Conservation (phyloP, 805 yeast species). For the Candida silvicultrix region DNA sequence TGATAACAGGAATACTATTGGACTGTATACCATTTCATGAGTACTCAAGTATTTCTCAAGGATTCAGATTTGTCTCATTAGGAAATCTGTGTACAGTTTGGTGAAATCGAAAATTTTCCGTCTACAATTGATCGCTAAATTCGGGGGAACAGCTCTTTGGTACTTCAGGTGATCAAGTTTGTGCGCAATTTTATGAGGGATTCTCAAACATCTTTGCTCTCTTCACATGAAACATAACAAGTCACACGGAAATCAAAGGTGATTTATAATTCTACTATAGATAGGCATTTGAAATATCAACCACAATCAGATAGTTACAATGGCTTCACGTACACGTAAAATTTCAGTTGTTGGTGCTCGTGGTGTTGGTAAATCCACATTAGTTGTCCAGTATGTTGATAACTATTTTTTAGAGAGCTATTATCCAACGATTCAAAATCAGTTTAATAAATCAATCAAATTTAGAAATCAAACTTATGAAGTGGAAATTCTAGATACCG, state of each 20-base stretch:
- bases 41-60: too few species aligned
- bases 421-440: constrained; percentile 88
- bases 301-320: too few species aligned
- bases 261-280: too few species aligned
- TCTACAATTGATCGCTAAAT: too few species aligned
- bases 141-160: too few species aligned
- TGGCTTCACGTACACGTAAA: constrained; percentile 45
- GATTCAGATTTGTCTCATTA: too few species aligned
- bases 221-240: not conserved
- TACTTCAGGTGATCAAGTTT: not conserved
- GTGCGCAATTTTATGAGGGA: not conserved
- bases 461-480: constrained; percentile 71
- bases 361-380: constrained; percentile 82
- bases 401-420: constrained; percentile 84
- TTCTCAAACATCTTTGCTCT: not conserved
- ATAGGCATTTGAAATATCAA: too few species aligned
- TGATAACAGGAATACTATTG: too few species aligned
- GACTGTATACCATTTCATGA: too few species aligned
- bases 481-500: constrained; percentile 84
- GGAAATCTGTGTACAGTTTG: too few species aligned
- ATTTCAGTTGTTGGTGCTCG: constrained; percentile 85
- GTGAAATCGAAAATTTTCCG: too few species aligned
- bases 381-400: constrained; percentile 81
- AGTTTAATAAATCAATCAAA: constrained; percentile 62
- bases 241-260: too few species aligned